Base-by-base conservation (phyloP, 495 filamentous ascomycete genomes). In the Aspergillus heteromorphus region DNA sequence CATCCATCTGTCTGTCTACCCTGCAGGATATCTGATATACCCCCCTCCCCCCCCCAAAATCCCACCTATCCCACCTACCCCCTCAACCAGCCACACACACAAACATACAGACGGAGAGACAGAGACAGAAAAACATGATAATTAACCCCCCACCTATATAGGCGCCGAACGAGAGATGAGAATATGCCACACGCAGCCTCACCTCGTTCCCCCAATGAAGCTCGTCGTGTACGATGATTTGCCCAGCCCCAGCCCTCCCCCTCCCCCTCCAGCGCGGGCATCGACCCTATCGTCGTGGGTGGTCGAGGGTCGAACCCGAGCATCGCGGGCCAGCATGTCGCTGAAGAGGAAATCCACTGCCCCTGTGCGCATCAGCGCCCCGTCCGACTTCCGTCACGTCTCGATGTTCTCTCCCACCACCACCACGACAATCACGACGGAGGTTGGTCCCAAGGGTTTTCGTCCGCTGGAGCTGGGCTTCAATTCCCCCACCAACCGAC, bases 401-500 rank as follows among this genome's bases (percentile, higher is more conserved):
- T 65, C 76, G 21, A 66, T 67, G 29, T 64, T 70, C 25, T 58
- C 67, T n/a, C n/a, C n/a, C n/a, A n/a, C n/a, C n/a, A n/a, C n/a
- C n/a, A n/a, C n/a, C n/a, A n/a, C n/a, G n/a, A n/a, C n/a, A n/a
- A n/a, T n/a, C 51, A 38, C 57, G 23, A 27, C 23, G 4, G 23
- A 27, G 23, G 4, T 27, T 67, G 27, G 70, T 65, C 38, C 69
- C 69, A 36, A 55, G 8, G 38, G 40, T 10, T 52, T 56, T 53
- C 48, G 53, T 23, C 59, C 87, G 10, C 74, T 93, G 34, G 82
- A 92, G 69, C 75, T 95, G 47, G 89, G 81, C 69, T 87, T 95
- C 53, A 84, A 88, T 63, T 65, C 77, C 51, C 79, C 83, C 21
- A 76, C 83, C 23, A 82, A 85, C 62, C 79, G 78, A 41, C 73